Base-by-base conservation (phyloP, 495 filamentous ascomycete species). In the Daldinia vernicosa region DNA sequence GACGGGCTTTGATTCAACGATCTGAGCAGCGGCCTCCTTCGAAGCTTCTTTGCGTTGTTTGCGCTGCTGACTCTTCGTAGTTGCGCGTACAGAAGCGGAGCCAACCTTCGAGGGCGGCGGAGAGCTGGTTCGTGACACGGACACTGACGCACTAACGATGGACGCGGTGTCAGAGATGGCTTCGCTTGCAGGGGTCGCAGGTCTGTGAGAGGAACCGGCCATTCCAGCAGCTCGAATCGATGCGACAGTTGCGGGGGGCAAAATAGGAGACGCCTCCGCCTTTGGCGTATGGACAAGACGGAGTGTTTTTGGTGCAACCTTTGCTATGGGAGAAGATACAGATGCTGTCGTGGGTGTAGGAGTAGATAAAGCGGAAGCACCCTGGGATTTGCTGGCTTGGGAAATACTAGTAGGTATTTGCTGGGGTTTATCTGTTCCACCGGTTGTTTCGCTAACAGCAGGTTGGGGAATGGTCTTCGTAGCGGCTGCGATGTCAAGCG, bases 31-130 rank as follows among this genome's bases (percentile, higher is more conserved):
- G 22, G 84, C 83, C 61, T 89, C 86, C 66, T 92, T 91, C 70
- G 88, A 84, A 33, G 82, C 85, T 72, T 91, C 89, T 76, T 92
- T 90, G 51, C 93, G 84, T 71, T 97, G 92, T 77, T 97, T 98
- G 78, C 95, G 96, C 67, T 89, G 84, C 74, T 96, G 93, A 70
- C 89, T 95, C 84, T 98, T 99, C 15, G 93, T 94, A 73, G 92
- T 92, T n/a, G 85, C 79, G 40, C 92, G 85, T 0, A 93, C 85
- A 26, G 93, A 91, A 1, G 93, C 92, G 39, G 90, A 89, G 39
- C 93, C 93, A 51, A 95, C 86, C 71, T 86, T 92, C 26, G 82
- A 80, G 1, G 87, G 83, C 0, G 92, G 90, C n/a, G 94, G 94
- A 14, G 94, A 97, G 75, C 87, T 93, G 7, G 93, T 89, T 43